Base-by-base conservation (phyloP, 1,139 yeast genomes). In the Saccharomyces uvarum region DNA sequence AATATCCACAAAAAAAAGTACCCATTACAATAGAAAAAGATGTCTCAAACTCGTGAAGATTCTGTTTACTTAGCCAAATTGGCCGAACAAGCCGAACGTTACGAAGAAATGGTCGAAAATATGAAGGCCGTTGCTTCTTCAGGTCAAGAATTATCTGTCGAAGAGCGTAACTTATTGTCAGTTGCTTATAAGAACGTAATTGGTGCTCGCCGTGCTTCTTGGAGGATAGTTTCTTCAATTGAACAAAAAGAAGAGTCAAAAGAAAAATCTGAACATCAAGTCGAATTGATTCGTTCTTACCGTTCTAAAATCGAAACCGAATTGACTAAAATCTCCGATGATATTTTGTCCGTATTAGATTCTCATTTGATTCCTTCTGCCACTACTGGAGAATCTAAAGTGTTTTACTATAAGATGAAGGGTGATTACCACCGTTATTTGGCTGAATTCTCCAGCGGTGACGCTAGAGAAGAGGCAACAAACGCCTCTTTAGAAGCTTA, bases 61-160 rank as follows among this genome's bases (percentile, higher is more conserved):
- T 89, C 96, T 68, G 97, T 93, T 69, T 93, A 91, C 77, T 86
- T 93, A 75, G 98, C 98, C 76, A 93, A 93, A 77, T 87, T 93
- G 75, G 97, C 98, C 69, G 99, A 93, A 79, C 98, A 93, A 80
- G 98, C 98, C 70, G 99, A 93, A 80, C 95, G 99, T 77, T 93
- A 93, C 75, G 99, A 93, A 78, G 99, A 95, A 78, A 91, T 90
- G 98, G 98, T 93, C 67, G 97, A 90, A 75, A 88, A 88, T 78
- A 93, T 93, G 98, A 91, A 91, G 76, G 88, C 89, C 57, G 98
- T 93, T 71, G 97, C 97, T 64, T 86, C 96, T 49, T 82, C 95
- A 51, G 97, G 97, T 61, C 91, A 89, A 75, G 98, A 91, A 75
- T 80, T 93, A 68, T 86, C 95, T 46, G 97, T 93, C 63, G 99